Evolutionary conservation across 2,329 filamentous ascomycete genomes (phyloP), one percentile per base, ranked within the genome.

Genomic region (Trichoderma atrobrunneum): DNA sequence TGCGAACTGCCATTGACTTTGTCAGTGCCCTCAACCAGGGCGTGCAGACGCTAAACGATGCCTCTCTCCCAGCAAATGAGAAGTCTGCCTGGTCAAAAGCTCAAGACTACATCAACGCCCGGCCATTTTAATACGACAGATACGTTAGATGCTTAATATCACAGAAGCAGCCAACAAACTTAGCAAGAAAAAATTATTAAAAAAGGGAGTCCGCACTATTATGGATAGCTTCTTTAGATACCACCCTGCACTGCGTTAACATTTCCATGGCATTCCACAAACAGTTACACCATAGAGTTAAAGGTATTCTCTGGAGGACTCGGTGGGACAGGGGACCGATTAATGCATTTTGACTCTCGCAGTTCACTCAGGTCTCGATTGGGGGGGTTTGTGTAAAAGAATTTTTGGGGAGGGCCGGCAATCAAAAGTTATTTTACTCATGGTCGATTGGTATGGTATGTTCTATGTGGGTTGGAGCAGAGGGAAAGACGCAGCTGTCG

Each of bases 21-120:
- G 87, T 91, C 75, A 84, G 86, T 70, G 88, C 88, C 5, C 78
- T 92, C 43, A 84, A 87, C 74, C 84, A 83, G 24, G 89, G 89
- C 56, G 80, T 91, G n/a, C 85, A 88, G 79, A 85, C 83, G 11
- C 78, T 91, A 10, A 84, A 83, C 64, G 81, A 80, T 32, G 83
- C 85, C 68, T 84, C 87, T 74, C 76, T 91, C 18, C 76, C 83
- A 5, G 78, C 81, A 28, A 79, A 78, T 2, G 86, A 88, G 74
- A 87, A 84, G 79, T 78, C 80, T 12, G 82, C 82, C 18, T 91
- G 89, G 89, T 82, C 85, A 74, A 85, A 84, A 76, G 88, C 89
- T 1, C 84, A 85, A 72, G 81, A 82, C 30, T 91, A 88, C 77
- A 82, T 91, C 21, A 80, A 84, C 68, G 79, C 79, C 26, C 78